Conservation (phyloP, 441 rosid genomes). For the Croton setiger region DNA sequence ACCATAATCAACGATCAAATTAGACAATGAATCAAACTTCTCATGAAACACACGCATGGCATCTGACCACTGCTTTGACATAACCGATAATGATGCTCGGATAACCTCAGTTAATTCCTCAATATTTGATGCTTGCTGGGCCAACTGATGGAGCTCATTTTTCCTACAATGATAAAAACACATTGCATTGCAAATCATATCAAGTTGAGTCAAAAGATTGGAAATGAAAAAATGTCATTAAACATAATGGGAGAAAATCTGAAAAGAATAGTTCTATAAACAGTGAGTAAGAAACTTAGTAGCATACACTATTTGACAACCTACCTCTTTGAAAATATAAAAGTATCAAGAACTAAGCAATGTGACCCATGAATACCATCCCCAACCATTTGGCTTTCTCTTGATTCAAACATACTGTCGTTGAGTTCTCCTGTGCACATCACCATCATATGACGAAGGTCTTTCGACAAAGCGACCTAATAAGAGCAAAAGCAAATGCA, state of each 20-base stretch:
- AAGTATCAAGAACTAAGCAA: conserved; percentile 70
- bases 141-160: conserved; percentile 91
- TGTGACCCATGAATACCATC: conserved; percentile 54
- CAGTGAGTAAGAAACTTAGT: conserved; percentile 1
- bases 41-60: conserved; percentile 70
- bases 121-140: conserved; percentile 89
- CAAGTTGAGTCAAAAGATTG: conserved; percentile 8
- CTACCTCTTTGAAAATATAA: conserved; percentile 83
- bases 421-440: conserved; percentile 74
- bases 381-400: conserved; percentile 31
- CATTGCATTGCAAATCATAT: background rate
- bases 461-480: conserved; percentile 87
- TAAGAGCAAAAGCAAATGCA: conserved; percentile 8
- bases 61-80: conserved; percentile 90
- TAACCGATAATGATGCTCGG: conserved; percentile 66
- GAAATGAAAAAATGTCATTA: conserved; percentile 1
- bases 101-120: conserved; percentile 84
- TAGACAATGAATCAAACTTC: conserved; percentile 73
- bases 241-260: background rate
- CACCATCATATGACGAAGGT: conserved; percentile 73
- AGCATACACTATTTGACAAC: conserved; percentile 16
- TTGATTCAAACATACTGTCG: conserved; percentile 37
- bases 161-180: conserved; percentile 41
- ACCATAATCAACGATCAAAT: conserved; percentile 75
- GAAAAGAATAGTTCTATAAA: conserved; percentile 11